Evolutionary conservation across 495 filamentous ascomycete species (phyloP).

Genomic region (Neurospora africana): DNA sequence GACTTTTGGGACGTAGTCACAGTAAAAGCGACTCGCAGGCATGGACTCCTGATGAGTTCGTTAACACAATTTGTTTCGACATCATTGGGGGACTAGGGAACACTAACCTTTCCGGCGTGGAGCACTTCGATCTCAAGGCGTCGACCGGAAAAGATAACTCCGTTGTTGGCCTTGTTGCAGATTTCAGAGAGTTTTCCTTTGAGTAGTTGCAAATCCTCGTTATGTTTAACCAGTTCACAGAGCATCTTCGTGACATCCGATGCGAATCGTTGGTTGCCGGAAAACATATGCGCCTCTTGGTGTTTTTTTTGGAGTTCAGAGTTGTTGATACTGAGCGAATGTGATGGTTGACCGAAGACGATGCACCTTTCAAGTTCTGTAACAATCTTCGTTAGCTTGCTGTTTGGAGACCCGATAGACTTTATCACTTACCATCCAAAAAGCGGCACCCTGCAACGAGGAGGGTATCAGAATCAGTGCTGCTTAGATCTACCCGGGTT

Average conservation of each 20-base stretch:
- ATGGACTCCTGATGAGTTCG: conserved; percentile 19
- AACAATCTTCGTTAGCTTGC: conserved; percentile 6
- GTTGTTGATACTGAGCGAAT: conserved; percentile 17
- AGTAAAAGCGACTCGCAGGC: conserved; percentile 18
- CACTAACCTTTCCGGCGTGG: conserved; percentile 32
- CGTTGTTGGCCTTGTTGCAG: conserved; percentile 16
- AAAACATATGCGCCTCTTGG: conserved; percentile 12
- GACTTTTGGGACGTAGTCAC: conserved; percentile 23
- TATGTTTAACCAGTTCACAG: conserved; percentile 15
- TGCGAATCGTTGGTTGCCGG: conserved; percentile 16
- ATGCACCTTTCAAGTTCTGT: conserved; percentile 34
- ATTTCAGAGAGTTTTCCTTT: conserved; percentile 16
- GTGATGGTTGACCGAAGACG: conserved; percentile 15
- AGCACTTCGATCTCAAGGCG: conserved; percentile 36
- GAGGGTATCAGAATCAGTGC: conserved; percentile 22
- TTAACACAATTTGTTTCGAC: conserved; percentile 7
- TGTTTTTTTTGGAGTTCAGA: conserved; percentile 29
- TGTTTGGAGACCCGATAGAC: background rate
- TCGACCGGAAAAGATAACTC: conserved; percentile 25
- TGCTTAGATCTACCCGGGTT: background rate
- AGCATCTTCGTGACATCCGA: conserved; percentile 21
- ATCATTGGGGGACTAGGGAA: too few species aligned
- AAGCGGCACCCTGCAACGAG: conserved; percentile 31
- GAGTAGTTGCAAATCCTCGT: conserved; percentile 15
- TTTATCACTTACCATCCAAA: conserved; percentile 32